Conservation (phyloP, 805 yeast genomes). For the Nakazawaea siamensis region DNA sequence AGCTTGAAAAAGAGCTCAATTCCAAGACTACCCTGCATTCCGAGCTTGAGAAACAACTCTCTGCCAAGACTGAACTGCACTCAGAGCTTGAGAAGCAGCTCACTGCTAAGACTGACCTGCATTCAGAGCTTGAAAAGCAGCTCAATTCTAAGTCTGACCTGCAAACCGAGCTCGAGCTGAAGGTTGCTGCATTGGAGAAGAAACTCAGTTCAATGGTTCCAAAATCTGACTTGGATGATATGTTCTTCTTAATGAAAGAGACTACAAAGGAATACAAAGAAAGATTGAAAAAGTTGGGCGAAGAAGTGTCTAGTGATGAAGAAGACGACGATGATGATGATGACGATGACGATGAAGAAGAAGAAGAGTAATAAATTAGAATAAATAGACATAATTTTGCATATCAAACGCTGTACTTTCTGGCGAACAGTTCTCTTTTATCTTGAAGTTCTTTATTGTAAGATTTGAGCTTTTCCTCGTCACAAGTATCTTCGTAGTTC, state of each 20-base stretch:
- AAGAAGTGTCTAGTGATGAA: constrained; percentile 62
- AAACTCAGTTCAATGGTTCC: constrained; percentile 27
- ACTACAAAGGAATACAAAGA: constrained; percentile 49
- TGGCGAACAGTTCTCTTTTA: constrained; percentile 17
- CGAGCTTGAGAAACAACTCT: no score
- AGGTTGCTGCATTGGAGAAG: constrained; percentile 1
- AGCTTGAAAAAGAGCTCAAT: no score
- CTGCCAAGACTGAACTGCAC: no score
- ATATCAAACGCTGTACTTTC: not conserved
- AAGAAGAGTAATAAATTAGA: constrained; percentile 12
- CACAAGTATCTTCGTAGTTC: constrained; percentile 17
- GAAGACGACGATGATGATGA: constrained; percentile 61
- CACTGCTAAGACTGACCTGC: no score
- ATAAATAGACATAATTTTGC: constrained; percentile 3
- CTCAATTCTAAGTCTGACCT: not conserved
- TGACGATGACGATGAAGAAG: constrained; percentile 37
- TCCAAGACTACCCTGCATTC: not conserved
- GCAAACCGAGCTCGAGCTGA: constrained; percentile 1
- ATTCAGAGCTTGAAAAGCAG: not conserved
- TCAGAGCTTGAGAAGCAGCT: no score
- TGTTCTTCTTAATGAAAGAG: constrained; percentile 69
- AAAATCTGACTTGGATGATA: constrained; percentile 57
- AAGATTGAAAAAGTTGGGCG: constrained; percentile 43
- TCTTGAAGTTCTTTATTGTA: constrained; percentile 19
- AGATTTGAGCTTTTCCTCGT: constrained; percentile 15